These are phyloP conservation scores for Nakazawaea ambrosiae DNA, from an alignment of 805 yeast species.

Conservation along the genomic window DNA sequence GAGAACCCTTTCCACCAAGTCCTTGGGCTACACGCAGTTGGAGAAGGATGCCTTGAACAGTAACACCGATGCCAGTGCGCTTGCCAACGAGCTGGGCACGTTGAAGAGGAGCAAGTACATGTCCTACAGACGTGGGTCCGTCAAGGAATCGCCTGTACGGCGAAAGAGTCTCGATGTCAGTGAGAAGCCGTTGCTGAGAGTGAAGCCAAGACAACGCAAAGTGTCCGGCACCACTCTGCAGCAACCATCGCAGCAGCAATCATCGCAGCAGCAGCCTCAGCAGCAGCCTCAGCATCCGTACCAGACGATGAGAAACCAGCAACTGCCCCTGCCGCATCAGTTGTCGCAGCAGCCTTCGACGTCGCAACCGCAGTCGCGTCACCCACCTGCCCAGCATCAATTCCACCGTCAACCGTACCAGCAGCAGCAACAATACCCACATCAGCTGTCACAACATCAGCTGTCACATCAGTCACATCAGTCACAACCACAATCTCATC, in stretches of 20 bases:
- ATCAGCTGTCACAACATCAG: constrained; percentile 7
- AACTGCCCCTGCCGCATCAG: too few relatives aligned
- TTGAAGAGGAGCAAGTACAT: constrained; percentile 42
- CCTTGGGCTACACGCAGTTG: constrained; percentile 50
- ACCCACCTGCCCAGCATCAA: neutral
- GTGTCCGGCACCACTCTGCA: constrained; percentile 2
- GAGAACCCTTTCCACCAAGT: constrained; percentile 65
- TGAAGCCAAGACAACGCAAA: constrained; percentile 11
- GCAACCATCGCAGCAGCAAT: constrained; percentile 3
- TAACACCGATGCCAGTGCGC: neutral
- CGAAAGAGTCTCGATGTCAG: constrained; percentile 10
- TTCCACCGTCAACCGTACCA: neutral
- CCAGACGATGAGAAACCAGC: constrained; percentile 5
- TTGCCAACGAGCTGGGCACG: constrained; percentile 8
- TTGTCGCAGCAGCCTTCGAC: too few relatives aligned
- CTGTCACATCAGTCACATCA: neutral
- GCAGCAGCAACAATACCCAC: constrained; percentile 4
- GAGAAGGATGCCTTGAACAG: constrained; percentile 35
- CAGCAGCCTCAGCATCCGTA: constrained; percentile 7
- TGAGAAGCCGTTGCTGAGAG: constrained; percentile 1
- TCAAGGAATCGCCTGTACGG: neutral
- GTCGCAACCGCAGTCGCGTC: constrained; percentile 5
- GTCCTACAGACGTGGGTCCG: constrained; percentile 35
- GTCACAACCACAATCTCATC: neutral
- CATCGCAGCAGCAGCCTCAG: too few relatives aligned